phyloP scores from a whole-genome alignment of 306 rosid species.

The Arachis hypogaea region DNA sequence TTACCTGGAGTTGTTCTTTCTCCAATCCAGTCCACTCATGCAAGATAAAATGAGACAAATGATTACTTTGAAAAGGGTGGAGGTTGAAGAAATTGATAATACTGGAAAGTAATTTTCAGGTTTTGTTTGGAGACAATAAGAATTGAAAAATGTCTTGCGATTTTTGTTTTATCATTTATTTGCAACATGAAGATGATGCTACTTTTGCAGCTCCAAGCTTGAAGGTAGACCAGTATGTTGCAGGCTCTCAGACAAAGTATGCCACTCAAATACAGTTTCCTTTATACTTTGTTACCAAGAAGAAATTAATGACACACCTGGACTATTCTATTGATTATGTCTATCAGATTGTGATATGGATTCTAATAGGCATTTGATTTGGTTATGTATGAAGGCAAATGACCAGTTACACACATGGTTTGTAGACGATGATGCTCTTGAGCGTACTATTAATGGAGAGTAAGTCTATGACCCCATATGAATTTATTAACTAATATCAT shows the following conservation, averaged over 20 bases:
- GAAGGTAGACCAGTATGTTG: conserved; percentile 85
- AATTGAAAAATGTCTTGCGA: not conserved
- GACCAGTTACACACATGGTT: conserved; percentile 77
- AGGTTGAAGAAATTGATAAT: not conserved
- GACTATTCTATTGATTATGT: conserved; percentile 21
- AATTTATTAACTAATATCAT: not conserved
- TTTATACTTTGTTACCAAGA: conserved; percentile 21
- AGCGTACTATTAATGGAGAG: conserved; percentile 94
- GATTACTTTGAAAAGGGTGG: conserved; percentile 18
- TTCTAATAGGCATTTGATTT: not conserved
- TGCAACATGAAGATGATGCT: conserved; percentile 10
- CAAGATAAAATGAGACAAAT: conserved; percentile 17
- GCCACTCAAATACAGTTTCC: conserved; percentile 37
- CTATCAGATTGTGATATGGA: conserved; percentile 28
- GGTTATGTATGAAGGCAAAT: conserved; percentile 67
- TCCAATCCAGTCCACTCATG: conserved; percentile 10
- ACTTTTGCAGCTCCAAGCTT: conserved; percentile 77
- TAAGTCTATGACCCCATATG: conserved; percentile 43
- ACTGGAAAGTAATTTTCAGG: not conserved
- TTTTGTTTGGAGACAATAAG: conserved; percentile 13
- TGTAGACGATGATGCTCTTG: conserved; percentile 85
- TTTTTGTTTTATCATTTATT: conserved; percentile 2
- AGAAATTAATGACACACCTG: conserved; percentile 16
- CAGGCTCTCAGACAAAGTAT: conserved; percentile 96
- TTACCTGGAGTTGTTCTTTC: conserved; percentile 7